Evolutionary conservation across 176 grass and related monocot genomes (phyloP).

Genomic region (Musa troglodytarum): DNA sequence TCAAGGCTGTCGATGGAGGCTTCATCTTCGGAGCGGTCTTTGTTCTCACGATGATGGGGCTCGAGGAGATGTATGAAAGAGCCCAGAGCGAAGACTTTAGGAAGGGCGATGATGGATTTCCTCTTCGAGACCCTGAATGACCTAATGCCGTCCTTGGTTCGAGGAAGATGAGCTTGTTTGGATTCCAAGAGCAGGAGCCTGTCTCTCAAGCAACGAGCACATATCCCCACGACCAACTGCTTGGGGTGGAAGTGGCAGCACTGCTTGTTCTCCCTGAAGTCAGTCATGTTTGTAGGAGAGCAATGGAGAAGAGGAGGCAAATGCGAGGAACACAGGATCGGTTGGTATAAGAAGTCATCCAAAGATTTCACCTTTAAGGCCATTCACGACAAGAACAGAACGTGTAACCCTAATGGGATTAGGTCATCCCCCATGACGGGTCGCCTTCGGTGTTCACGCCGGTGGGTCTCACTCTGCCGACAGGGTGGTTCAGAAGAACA

Average conservation of each 20-base stretch:
- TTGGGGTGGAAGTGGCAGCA: conserved; percentile 16
- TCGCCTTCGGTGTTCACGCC: too few relatives aligned
- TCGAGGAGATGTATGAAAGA: neutral
- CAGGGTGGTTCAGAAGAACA: too few relatives aligned
- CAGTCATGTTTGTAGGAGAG: neutral
- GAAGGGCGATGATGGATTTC: neutral
- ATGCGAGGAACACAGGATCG: neutral
- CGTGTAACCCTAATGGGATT: too few relatives aligned
- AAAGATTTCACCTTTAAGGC: too few relatives aligned
- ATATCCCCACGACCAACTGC: conserved; percentile 12
- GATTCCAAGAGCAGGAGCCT: conserved; percentile 17
- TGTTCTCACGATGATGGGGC: neutral
- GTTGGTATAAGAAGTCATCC: too few relatives aligned
- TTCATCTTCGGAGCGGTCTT: neutral
- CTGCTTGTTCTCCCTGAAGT: neutral
- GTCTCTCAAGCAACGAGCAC: conserved; percentile 15
- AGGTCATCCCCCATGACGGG: too few relatives aligned
- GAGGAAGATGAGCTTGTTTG: neutral
- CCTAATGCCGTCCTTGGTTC: neutral
- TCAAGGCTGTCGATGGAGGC: conserved; percentile 6
- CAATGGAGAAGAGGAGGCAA: neutral
- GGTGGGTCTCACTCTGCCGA: too few relatives aligned
- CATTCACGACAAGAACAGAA: too few relatives aligned
- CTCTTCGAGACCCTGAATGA: neutral
- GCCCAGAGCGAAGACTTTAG: conserved; percentile 6